Evolutionary conservation across 129 eudicot genomes (phyloP).

Genomic region (Escallonia rubra): DNA sequence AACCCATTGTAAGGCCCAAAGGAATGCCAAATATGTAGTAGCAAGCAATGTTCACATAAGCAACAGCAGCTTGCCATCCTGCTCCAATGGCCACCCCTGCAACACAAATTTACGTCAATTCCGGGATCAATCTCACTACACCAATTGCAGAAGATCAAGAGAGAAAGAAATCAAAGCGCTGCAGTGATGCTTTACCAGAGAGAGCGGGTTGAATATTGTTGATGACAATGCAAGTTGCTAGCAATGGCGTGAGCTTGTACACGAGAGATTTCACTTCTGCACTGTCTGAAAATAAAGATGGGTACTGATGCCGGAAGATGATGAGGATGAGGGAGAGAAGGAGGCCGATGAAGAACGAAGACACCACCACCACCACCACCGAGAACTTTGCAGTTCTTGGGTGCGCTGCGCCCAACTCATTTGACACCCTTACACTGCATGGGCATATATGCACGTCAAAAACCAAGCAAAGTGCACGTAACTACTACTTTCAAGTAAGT

Average conservation of each 20-base stretch:
- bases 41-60: conserved; percentile 55
- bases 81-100: conserved; percentile 66
- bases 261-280: conserved; percentile 21
- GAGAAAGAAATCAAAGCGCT: no score
- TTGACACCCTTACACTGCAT: conserved; percentile 46
- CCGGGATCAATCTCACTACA: no score
- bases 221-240: conserved; percentile 32
- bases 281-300: conserved; percentile 27
- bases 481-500: no score
- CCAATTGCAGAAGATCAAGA: no score
- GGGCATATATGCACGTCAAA: background rate
- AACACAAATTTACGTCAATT: background rate
- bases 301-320: conserved; percentile 28
- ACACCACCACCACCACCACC: conserved; percentile 30
- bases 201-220: conserved; percentile 44
- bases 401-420: conserved; percentile 48
- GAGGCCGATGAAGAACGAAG: conserved; percentile 26
- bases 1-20: conserved; percentile 47
- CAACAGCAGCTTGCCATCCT: conserved; percentile 67
- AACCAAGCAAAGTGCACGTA: no score
- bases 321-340: conserved; percentile 21
- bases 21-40: conserved; percentile 59
- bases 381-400: conserved; percentile 52
- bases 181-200: conserved; percentile 19
- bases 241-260: conserved; percentile 30